phyloP scores from a whole-genome alignment of 345 rosid genomes.

The Salix brachista region DNA sequence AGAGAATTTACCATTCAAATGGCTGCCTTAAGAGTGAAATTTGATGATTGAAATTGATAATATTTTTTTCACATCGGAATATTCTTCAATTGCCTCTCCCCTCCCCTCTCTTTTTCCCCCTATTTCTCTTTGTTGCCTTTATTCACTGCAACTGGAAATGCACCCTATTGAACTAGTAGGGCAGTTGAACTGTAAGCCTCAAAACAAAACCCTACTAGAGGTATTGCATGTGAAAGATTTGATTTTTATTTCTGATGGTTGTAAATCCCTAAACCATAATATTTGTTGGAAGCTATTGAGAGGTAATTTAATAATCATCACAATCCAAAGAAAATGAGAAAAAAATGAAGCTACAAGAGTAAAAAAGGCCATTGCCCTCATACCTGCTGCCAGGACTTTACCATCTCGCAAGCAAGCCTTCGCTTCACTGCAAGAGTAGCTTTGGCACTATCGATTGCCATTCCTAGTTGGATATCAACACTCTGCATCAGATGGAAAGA shows the following conservation, averaged over 20 bases:
- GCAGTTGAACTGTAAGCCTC: not conserved
- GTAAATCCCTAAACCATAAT: not conserved
- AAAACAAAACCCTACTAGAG: not conserved
- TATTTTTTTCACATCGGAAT: not conserved
- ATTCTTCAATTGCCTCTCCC: not conserved
- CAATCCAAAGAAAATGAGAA: not conserved
- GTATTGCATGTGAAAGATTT: not conserved
- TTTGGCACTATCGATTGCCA: conserved; percentile 96
- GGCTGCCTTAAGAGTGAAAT: too few species aligned
- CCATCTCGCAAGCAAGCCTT: conserved; percentile 99
- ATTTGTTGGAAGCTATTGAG: not conserved
- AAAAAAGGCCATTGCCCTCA: not conserved
- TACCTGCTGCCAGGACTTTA: conserved; percentile 99
- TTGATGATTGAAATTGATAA: too few species aligned
- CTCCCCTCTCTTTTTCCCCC: not conserved
- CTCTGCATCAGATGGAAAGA: conserved; percentile 44
- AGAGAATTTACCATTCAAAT: too few species aligned
- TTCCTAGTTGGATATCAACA: conserved; percentile 95
- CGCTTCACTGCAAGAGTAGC: conserved; percentile 99
- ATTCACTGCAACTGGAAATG: not conserved
- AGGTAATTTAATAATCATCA: too few species aligned
- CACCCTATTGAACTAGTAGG: not conserved
- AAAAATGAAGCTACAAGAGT: not conserved
- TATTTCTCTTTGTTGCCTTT: not conserved
- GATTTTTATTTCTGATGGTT: not conserved